Evolutionary conservation across 352 stramenopile species (phyloP).

Genomic region (Phytophthora sp.): DNA sequence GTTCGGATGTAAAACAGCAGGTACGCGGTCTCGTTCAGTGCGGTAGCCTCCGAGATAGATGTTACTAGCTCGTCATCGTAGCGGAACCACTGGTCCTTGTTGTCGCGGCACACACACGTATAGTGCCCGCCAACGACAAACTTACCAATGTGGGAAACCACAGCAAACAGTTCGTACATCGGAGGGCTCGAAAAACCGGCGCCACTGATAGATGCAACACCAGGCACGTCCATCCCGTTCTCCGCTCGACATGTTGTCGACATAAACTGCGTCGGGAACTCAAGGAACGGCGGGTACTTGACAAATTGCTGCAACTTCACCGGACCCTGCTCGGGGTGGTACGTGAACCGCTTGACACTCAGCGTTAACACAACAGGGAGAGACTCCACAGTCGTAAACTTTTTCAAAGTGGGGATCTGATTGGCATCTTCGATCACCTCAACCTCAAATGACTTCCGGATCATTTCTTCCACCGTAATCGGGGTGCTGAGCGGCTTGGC

Average conservation of each 20-base stretch:
- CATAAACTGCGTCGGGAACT: slow-evolving; percentile 72
- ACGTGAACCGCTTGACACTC: slow-evolving; percentile 89
- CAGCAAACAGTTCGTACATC: slow-evolving; percentile 85
- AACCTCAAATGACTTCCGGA: slow-evolving; percentile 72
- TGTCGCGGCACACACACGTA: slow-evolving; percentile 84
- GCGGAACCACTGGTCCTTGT: slow-evolving; percentile 89
- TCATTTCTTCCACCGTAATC: slow-evolving; percentile 80
- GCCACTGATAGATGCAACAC: slow-evolving; percentile 14
- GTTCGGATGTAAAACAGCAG: slow-evolving; percentile 84
- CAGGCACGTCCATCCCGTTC: slow-evolving; percentile 36
- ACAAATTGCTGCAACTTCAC: slow-evolving; percentile 89
- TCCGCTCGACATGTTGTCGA: slow-evolving; percentile 68
- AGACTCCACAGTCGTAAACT: slow-evolving; percentile 73
- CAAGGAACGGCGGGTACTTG: slow-evolving; percentile 75
- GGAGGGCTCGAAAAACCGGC: slow-evolving; percentile 46
- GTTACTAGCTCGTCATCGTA: slow-evolving; percentile 86
- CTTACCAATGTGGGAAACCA: slow-evolving; percentile 84
- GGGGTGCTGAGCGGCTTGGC: slow-evolving; percentile 35
- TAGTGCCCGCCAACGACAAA: slow-evolving; percentile 86
- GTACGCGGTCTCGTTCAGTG: slow-evolving; percentile 78
- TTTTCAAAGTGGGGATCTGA: slow-evolving; percentile 62
- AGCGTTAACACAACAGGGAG: slow-evolving; percentile 80
- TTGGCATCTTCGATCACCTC: slow-evolving; percentile 76
- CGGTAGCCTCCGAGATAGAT: slow-evolving; percentile 71
- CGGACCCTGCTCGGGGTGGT: slow-evolving; percentile 75